Percentiles rank a stretch among this genome's conserved stretches.
These are phyloP conservation scores for Pichia sorboxylosa DNA, from an alignment of 1,139 yeast species.

Conservation along the genomic window DNA sequence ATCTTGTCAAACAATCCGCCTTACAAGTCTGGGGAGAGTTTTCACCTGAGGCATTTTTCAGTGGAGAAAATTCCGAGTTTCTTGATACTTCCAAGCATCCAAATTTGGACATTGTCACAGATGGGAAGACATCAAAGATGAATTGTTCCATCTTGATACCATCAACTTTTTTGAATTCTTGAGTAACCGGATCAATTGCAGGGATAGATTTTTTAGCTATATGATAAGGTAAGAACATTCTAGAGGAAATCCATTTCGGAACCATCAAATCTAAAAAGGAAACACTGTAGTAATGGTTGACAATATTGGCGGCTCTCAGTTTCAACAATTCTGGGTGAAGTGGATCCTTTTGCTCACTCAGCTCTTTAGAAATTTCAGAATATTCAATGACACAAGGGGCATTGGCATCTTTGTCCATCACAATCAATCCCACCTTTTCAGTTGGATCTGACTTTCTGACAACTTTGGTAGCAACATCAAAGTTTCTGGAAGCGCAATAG, in stretches of 20 bases:
- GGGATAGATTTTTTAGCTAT: conserved; percentile 81
- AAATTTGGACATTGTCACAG: conserved; percentile 59
- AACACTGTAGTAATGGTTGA: conserved; percentile 88
- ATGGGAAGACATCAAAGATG: conserved; percentile 90
- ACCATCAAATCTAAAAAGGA: conserved; percentile 49
- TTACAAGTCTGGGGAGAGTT: conserved; percentile 85
- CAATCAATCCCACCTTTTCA: conserved; percentile 90
- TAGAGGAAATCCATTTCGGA: conserved; percentile 60
- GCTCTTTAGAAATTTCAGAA: conserved; percentile 70
- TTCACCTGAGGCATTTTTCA: conserved; percentile 83
- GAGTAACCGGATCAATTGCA: conserved; percentile 33
- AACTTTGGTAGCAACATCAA: conserved; percentile 82
- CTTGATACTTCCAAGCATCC: conserved; percentile 92
- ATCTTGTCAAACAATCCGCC: conserved; percentile 49
- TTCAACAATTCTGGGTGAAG: conserved; percentile 43
- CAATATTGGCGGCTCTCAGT: conserved; percentile 92
- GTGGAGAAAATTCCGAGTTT: conserved; percentile 77
- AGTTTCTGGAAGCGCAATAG: conserved; percentile 55
- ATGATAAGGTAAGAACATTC: conserved; percentile 73
- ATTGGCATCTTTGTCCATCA: conserved; percentile 44
- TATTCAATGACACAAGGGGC: conserved; percentile 91
- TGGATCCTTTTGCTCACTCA: conserved; percentile 48
- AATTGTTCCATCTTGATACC: conserved; percentile 95
- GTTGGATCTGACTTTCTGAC: conserved; percentile 83
- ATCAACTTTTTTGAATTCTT: conserved; percentile 55